A percentile compares a stretch with the other conserved stretches of the same genome.
Conservation (phyloP, 768 basidiomycete species). For the Dioszegia hungarica region DNA sequence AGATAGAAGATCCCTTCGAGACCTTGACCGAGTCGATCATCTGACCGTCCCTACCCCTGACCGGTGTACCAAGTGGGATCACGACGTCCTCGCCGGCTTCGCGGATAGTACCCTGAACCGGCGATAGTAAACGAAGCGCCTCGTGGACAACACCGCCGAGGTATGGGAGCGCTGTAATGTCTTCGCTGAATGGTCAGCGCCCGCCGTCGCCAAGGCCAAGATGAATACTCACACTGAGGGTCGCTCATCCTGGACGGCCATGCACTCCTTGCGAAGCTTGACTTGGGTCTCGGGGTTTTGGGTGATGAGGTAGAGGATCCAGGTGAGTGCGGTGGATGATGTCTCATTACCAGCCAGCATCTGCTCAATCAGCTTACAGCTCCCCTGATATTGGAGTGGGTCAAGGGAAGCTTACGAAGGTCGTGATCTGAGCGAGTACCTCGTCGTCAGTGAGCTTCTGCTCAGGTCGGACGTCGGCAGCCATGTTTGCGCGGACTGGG, state of each 20-base stretch:
- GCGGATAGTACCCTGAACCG: constrained; percentile 39
- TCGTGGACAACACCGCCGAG: constrained; percentile 64
- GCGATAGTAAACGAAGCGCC: constrained; percentile 28
- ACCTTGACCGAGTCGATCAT: constrained; percentile 39
- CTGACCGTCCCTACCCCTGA: constrained; percentile 38
- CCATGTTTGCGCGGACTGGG: constrained; percentile 78
- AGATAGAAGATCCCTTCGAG: constrained; percentile 36
- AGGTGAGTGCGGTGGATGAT: constrained; percentile 73
- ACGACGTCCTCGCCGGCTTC: constrained; percentile 20
- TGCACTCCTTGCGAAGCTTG: constrained; percentile 65
- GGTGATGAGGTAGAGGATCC: constrained; percentile 74
- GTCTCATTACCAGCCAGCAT: constrained; percentile 68
- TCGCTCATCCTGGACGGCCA: constrained; percentile 48
- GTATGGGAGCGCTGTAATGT: constrained; percentile 61
- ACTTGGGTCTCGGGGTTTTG: constrained; percentile 63
- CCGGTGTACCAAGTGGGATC: constrained; percentile 40
- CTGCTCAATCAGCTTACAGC: constrained; percentile 15
- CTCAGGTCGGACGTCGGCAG: constrained; percentile 53
- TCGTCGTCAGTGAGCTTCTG: constrained; percentile 82
- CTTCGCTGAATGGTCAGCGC: constrained; percentile 53
- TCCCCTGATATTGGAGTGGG: neutral
- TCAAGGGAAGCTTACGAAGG: constrained; percentile 19
- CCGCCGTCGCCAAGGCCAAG: neutral
- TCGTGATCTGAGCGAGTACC: constrained; percentile 36
- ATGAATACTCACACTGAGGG: constrained; percentile 37